These are phyloP conservation scores for Fusarium oxysporum DNA, from an alignment of 2,329 filamentous ascomycete genomes.

Conservation along the genomic window DNA sequence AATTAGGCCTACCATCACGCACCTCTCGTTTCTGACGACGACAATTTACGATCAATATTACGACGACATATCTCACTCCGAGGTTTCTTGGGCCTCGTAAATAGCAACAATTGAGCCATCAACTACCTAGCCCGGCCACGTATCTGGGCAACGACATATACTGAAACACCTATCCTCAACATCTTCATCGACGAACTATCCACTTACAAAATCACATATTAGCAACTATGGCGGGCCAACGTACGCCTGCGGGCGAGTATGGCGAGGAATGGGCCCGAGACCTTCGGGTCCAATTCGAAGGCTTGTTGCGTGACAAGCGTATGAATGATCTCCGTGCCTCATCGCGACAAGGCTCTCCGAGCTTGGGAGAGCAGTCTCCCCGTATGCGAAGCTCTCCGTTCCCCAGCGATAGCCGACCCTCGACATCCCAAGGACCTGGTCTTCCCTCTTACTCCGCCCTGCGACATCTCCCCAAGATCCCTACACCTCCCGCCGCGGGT, in stretches of 20 bases:
- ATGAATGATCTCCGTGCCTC: conserved; percentile 77
- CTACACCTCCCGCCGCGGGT: conserved; percentile 74
- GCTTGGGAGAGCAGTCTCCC: conserved; percentile 62
- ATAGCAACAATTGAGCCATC: conserved; percentile 35
- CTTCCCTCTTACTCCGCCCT: conserved; percentile 62
- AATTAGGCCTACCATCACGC: conserved; percentile 45
- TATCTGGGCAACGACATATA: conserved; percentile 29
- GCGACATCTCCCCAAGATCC: conserved; percentile 67
- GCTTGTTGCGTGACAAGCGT: conserved; percentile 85
- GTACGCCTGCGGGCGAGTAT: conserved; percentile 57
- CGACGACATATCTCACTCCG: conserved; percentile 30
- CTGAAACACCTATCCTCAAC: neutral
- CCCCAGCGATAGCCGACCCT: conserved; percentile 57
- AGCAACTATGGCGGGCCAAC: conserved; percentile 54
- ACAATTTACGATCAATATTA: conserved; percentile 42
- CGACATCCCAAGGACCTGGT: conserved; percentile 58
- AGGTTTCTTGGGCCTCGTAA: conserved; percentile 27
- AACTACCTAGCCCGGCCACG: conserved; percentile 11
- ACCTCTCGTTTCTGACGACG: conserved; percentile 43
- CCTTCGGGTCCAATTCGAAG: conserved; percentile 85
- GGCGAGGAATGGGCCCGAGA: conserved; percentile 83
- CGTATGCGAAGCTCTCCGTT: conserved; percentile 57
- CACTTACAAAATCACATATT: neutral
- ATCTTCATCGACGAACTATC: conserved; percentile 6
- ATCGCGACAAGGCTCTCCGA: conserved; percentile 70